Evolutionary conservation across 2,329 filamentous ascomycete genomes (phyloP), one percentile per base, ranked within the genome.

Genomic region (Alternaria solani): DNA sequence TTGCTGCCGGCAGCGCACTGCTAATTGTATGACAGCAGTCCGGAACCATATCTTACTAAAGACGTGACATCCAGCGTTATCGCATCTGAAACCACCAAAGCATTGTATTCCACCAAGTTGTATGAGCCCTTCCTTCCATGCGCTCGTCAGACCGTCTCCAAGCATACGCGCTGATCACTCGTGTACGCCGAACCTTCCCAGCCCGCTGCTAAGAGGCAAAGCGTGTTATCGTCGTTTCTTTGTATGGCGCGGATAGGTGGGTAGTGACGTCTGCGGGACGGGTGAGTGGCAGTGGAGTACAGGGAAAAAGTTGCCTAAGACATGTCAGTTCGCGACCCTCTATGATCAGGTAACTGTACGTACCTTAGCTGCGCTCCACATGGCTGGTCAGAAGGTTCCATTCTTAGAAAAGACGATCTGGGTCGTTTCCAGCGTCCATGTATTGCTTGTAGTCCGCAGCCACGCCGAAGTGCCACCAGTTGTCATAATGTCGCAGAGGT

Each of bases 11-110:
- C 32, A 34, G 28, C 5, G 46, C 7, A 34, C 7, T 32, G 14
- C 18, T 23, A 16, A 30, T 18, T 20, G 18, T n/a, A 23, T 20
- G 20, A 14, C 18, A 6, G 18, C 7, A 49, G 16, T 14, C 12
- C 12, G 23, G 12, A 25, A 11, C 14, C 12, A 7, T 9, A 49
- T 12, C 30, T 25, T 25, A 20, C 16, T 3, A 7, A 20, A 49
- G 20, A 36, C 18, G 4, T n/a, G 4, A 5, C 5, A 1, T 2
- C 1, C 6, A 5, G 2, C 5, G 7, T 3, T n/a, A 18, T 14
- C 23, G 7, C 0, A 34, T 34, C 16, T 14, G 5, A 18, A 34
- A 4, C 30, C 32, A 18, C 12, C 20, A 30, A 25, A 18, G 12
- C 7, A 36, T 49, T 49, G 20, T 25, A 49, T 49, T 4, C 14